Conservation (phyloP, 139 green algal species). For the Volvox africanus region DNA sequence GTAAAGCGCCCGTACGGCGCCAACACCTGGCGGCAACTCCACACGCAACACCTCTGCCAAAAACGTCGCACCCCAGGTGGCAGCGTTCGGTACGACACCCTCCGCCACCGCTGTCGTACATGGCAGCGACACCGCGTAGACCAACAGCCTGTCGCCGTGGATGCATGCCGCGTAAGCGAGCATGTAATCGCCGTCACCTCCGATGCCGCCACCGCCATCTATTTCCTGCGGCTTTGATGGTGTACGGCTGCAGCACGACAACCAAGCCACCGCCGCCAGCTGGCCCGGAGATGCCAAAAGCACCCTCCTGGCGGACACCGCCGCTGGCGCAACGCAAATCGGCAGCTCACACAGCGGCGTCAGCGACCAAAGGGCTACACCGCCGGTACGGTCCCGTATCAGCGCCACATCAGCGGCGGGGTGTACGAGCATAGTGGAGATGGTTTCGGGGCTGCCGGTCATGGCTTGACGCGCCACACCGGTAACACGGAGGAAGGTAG, state of each 20-base stretch:
- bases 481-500: constrained; percentile 34
- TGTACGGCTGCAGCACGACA: neutral
- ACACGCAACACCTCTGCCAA: constrained; percentile 19
- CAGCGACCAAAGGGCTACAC: constrained; percentile 51
- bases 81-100: neutral
- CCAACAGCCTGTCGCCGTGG: constrained; percentile 13
- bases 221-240: neutral
- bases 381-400: constrained; percentile 45
- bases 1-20: constrained; percentile 13
- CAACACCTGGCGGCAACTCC: constrained; percentile 19
- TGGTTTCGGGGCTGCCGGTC: constrained; percentile 33
- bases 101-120: neutral
- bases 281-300: constrained; percentile 34
- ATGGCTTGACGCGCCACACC: constrained; percentile 9
- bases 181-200: neutral
- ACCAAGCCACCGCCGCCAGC: constrained; percentile 41
- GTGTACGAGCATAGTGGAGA: constrained; percentile 36
- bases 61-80: constrained; percentile 22
- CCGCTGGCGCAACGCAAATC: neutral
- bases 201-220: neutral
- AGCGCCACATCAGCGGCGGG: constrained; percentile 22
- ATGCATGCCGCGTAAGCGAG: constrained; percentile 27
- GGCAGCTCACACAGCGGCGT: constrained; percentile 48
- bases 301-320: constrained; percentile 3
- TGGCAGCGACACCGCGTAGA: constrained; percentile 29